Evolutionary conservation across 768 basidiomycete species (phyloP).

Genomic region (Psilocybe azurescens): DNA sequence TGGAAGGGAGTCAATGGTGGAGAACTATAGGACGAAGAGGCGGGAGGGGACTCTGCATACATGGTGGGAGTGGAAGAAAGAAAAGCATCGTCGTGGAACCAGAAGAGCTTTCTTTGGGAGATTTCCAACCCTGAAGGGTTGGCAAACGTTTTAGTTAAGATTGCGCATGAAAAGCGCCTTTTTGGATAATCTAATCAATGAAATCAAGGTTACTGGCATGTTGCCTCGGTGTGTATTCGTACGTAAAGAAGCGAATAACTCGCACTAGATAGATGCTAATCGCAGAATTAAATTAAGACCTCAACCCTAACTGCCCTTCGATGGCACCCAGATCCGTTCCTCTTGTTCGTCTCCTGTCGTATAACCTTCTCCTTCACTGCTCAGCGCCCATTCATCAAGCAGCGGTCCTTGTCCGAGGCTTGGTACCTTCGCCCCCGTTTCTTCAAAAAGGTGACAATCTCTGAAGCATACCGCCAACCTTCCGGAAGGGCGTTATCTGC

Average conservation of each 20-base stretch:
- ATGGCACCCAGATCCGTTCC: slow-evolving; percentile 12
- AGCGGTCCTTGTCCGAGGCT: slow-evolving; percentile 47
- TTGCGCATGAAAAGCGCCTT: slow-evolving; percentile 13
- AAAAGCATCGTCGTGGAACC: slow-evolving; percentile 13
- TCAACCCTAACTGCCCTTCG: background rate
- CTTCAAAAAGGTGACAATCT: slow-evolving; percentile 76
- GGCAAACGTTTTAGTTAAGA: slow-evolving; percentile 8
- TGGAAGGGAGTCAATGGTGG: background rate
- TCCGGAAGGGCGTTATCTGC: slow-evolving; percentile 30
- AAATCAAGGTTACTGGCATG: slow-evolving; percentile 14
- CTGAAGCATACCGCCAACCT: slow-evolving; percentile 70
- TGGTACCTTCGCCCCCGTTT: slow-evolving; percentile 71
- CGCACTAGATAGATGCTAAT: background rate
- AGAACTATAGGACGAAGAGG: background rate
- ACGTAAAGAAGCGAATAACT: slow-evolving; percentile 3
- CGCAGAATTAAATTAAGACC: background rate
- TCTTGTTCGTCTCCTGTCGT: slow-evolving; percentile 37
- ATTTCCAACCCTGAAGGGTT: slow-evolving; percentile 12
- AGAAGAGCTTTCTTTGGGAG: slow-evolving; percentile 9
- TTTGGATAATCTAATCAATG: slow-evolving; percentile 20
- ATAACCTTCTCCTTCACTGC: slow-evolving; percentile 62
- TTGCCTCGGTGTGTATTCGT: slow-evolving; percentile 11
- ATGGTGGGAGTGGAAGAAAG: slow-evolving; percentile 9
- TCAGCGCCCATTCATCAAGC: slow-evolving; percentile 75
- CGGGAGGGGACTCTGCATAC: background rate